Conservation (phyloP, 2,329 filamentous ascomycete genomes). For the Hymenoscyphus fraxineus region DNA sequence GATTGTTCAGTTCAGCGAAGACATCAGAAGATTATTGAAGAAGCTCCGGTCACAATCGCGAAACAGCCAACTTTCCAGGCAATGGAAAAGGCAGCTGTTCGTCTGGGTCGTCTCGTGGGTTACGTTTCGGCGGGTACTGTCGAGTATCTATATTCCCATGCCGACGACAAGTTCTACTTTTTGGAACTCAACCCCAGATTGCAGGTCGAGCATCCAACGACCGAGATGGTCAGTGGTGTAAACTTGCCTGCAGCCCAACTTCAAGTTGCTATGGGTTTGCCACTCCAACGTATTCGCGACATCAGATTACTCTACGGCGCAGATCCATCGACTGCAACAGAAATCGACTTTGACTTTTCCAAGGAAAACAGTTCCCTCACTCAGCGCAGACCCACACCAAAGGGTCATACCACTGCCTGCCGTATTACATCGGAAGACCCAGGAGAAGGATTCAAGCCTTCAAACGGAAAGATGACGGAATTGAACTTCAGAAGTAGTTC, state of each 20-base stretch:
- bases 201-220: conserved; percentile 98
- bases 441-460: conserved; percentile 98
- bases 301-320: conserved; percentile 95
- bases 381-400: conserved; percentile 86
- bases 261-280: conserved; percentile 98
- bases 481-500: conserved; percentile 98
- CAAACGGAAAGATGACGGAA: conserved; percentile 97
- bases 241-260: conserved; percentile 96
- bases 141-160: conserved; percentile 96
- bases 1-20: conserved; percentile 97
- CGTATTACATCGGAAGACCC: conserved; percentile 99
- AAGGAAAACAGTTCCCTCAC: conserved; percentile 76
- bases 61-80: conserved; percentile 83
- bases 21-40: conserved; percentile 99
- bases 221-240: conserved; percentile 98
- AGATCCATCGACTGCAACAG: conserved; percentile 78
- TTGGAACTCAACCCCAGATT: conserved; percentile 97
- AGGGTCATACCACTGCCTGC: conserved; percentile 96
- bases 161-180: conserved; percentile 99
- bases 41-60: conserved; percentile 95
- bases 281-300: conserved; percentile 90
- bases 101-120: conserved; percentile 87
- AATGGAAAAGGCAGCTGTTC: conserved; percentile 96
- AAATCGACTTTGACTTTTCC: conserved; percentile 96
- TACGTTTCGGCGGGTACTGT: conserved; percentile 99